Evolutionary conservation across 345 rosid species (phyloP).

Genomic region (Lumnitzera littorea): DNA sequence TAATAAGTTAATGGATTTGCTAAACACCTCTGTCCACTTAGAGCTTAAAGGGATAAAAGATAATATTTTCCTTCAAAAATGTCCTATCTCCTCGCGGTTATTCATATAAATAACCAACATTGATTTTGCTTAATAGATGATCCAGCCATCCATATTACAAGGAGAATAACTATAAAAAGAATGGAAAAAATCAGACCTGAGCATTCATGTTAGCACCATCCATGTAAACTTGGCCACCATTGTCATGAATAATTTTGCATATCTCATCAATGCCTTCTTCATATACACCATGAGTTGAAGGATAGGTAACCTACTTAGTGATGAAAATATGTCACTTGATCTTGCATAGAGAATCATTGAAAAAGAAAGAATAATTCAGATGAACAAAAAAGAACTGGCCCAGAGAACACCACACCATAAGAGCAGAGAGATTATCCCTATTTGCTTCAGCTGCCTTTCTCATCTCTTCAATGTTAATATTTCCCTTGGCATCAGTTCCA

Average conservation of each 20-base stretch:
- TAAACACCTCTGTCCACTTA: no score
- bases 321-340: conserved; percentile 4
- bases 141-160: background rate
- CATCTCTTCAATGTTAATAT: conserved; percentile 84
- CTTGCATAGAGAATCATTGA: background rate
- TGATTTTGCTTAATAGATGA: background rate
- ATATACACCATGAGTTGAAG: conserved; percentile 96
- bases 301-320: conserved; percentile 71
- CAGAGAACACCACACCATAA: conserved; percentile 41
- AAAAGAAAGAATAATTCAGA: background rate
- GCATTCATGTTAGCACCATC: conserved; percentile 99
- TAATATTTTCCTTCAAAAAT: no score
- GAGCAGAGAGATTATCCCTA: conserved; percentile 81
- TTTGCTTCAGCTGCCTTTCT: conserved; percentile 90
- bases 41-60: no score
- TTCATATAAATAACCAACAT: no score
- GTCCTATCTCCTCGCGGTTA: no score
- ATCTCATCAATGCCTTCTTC: conserved; percentile 96
- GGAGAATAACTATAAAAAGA: no score
- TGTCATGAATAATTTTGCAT: conserved; percentile 86
- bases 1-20: no score
- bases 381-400: background rate
- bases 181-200: conserved; percentile 43
- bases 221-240: conserved; percentile 99
- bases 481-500: conserved; percentile 98